Evolutionary conservation across 805 yeast genomes (phyloP).

Genomic region (Debaryomyces maramus): DNA sequence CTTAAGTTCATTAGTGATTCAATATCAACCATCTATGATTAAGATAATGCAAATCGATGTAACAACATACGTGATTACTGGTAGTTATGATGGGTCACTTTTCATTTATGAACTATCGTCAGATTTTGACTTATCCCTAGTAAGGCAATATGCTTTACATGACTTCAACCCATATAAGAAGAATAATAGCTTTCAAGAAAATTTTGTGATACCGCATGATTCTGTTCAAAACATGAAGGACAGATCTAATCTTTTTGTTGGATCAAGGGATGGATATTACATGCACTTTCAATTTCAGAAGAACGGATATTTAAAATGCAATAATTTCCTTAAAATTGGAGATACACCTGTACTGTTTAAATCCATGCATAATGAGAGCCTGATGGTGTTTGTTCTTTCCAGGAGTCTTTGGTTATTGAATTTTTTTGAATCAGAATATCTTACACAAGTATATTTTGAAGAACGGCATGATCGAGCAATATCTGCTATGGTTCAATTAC

Average conservation of each 20-base stretch:
- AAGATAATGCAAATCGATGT: conserved; percentile 6
- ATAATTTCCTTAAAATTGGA: conserved; percentile 24
- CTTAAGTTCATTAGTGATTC: background rate
- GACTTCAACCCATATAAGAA: conserved; percentile 8
- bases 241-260: conserved; percentile 19
- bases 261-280: conserved; percentile 34
- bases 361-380: conserved; percentile 14
- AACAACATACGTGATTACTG: conserved; percentile 10
- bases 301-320: conserved; percentile 8
- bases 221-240: conserved; percentile 6
- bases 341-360: conserved; percentile 25
- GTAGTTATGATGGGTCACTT: conserved; percentile 20
- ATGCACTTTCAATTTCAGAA: conserved; percentile 15
- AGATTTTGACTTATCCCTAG: background rate
- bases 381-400: conserved; percentile 24
- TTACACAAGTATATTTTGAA: conserved; percentile 33
- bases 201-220: conserved; percentile 23
- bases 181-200: background rate
- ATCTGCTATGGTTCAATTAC: conserved; percentile 14
- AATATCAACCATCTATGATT: conserved; percentile 14
- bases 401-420: conserved; percentile 36
- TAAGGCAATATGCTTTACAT: conserved; percentile 1
- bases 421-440: conserved; percentile 24
- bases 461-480: conserved; percentile 34
- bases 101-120: conserved; percentile 1